These are phyloP conservation scores for Candida broadrunensis DNA, from an alignment of 805 yeast species.

Conservation along the genomic window DNA sequence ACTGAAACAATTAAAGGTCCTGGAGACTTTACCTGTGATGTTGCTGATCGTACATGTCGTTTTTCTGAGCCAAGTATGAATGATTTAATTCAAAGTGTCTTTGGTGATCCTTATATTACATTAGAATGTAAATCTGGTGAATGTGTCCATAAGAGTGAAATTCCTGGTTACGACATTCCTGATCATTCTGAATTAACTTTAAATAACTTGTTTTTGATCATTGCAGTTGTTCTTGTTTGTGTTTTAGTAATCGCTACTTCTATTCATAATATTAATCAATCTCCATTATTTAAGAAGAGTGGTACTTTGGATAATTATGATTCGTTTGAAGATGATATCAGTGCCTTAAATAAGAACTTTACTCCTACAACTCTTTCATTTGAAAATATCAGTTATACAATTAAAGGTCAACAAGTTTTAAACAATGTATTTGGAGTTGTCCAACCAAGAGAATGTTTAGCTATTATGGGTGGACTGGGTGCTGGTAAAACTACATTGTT, in stretches of 20 bases:
- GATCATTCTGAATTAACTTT: conserved; percentile 42
- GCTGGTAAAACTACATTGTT: conserved; percentile 95
- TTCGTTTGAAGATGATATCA: conserved; percentile 20
- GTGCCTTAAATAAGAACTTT: conserved; percentile 50
- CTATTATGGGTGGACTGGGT: conserved; percentile 98
- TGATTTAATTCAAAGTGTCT: conserved; percentile 81
- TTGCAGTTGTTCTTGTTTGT: conserved; percentile 41
- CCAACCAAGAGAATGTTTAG: conserved; percentile 84
- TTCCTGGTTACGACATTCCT: conserved; percentile 86
- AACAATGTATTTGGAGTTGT: conserved; percentile 70
- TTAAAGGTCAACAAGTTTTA: conserved; percentile 52
- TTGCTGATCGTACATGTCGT: conserved; percentile 56
- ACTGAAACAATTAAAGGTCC: conserved; percentile 91
- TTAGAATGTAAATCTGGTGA: conserved; percentile 82
- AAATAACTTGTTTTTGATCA: conserved; percentile 46
- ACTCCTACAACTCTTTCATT: conserved; percentile 75
- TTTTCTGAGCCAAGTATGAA: conserved; percentile 97
- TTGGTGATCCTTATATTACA: conserved; percentile 92
- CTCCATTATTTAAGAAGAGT: conserved; percentile 53
- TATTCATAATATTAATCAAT: conserved; percentile 49
- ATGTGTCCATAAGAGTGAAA: conserved; percentile 86
- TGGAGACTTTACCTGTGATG: conserved; percentile 83
- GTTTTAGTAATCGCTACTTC: conserved; percentile 41
- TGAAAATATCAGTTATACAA: conserved; percentile 62
- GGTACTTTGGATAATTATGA: conserved; percentile 25